Percentiles rank a stretch among this genome's conserved stretches.
phyloP scores from a whole-genome alignment of 345 rosid genomes.

The Nephelium lappaceum region DNA sequence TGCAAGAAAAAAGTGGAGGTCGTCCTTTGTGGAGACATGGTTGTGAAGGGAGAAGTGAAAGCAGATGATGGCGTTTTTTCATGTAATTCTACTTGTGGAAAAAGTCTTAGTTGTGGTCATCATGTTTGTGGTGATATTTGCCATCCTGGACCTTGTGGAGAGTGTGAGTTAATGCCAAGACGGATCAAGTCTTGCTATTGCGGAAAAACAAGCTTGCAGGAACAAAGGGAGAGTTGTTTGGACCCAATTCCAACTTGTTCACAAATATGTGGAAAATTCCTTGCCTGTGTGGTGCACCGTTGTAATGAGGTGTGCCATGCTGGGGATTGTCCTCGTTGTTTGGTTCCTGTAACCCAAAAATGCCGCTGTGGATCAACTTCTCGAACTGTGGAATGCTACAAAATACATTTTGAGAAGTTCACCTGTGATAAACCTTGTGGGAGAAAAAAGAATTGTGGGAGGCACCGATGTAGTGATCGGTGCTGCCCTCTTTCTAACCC shows the following conservation, averaged over 20 bases:
- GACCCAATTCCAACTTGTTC: conserved; percentile 84
- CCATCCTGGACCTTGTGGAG: conserved; percentile 89
- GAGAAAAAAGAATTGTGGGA: conserved; percentile 84
- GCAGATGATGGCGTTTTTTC: conserved; percentile 77
- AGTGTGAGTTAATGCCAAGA: conserved; percentile 68
- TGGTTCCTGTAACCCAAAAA: conserved; percentile 63
- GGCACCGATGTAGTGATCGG: conserved; percentile 91
- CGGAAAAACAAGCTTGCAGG: conserved; percentile 73
- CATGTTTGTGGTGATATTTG: conserved; percentile 69
- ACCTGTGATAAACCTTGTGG: conserved; percentile 83
- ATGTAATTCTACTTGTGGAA: conserved; percentile 65
- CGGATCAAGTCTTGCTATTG: conserved; percentile 75
- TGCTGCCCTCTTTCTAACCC: conserved; percentile 85
- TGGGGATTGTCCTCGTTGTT: conserved; percentile 85
- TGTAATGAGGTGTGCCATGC: conserved; percentile 82
- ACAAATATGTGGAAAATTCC: conserved; percentile 62
- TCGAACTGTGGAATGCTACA: conserved; percentile 72
- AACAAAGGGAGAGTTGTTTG: conserved; percentile 77
- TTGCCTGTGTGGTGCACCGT: conserved; percentile 67
- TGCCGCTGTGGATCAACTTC: conserved; percentile 83
- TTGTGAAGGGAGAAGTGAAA: conserved; percentile 74
- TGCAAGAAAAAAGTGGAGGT: conserved; percentile 78
- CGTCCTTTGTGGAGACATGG: conserved; percentile 80
- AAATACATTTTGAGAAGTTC: conserved; percentile 59
- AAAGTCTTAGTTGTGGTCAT: conserved; percentile 66